Evolutionary conservation across 2,329 filamentous ascomycete genomes (phyloP).

Genomic region (Pseudodiploospora longispora): DNA sequence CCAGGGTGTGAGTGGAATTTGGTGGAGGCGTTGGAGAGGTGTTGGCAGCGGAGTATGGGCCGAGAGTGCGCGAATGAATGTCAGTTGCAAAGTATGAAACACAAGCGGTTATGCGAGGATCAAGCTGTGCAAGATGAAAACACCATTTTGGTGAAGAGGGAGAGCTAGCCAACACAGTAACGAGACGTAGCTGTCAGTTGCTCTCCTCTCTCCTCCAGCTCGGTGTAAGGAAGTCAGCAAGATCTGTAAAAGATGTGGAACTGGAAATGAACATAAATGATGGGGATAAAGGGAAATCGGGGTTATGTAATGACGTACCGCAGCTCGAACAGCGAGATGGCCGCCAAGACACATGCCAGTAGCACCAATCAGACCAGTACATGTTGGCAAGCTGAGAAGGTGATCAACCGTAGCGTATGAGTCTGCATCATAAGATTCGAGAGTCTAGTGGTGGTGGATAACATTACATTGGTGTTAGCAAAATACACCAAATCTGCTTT

Average conservation of each 20-base stretch:
- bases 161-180: too few species aligned
- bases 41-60: conserved; percentile 45
- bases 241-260: not conserved
- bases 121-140: conserved; percentile 39
- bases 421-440: conserved; percentile 81
- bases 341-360: conserved; percentile 93
- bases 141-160: too few species aligned
- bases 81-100: conserved; percentile 92
- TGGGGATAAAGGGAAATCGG: too few species aligned
- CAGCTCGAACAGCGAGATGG: conserved; percentile 62
- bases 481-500: not conserved
- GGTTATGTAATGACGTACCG: conserved; percentile 29
- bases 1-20: conserved; percentile 42
- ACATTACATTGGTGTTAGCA: not conserved
- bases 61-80: conserved; percentile 72
- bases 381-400: conserved; percentile 64
- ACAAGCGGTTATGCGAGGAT: conserved; percentile 65
- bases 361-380: conserved; percentile 69
- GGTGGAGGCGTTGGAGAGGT: conserved; percentile 28
- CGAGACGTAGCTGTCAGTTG: too few species aligned
- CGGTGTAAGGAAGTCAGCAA: not conserved
- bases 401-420: conserved; percentile 59
- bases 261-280: not conserved
- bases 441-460: conserved; percentile 42
- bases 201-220: too few species aligned